Percentiles rank a stretch among this genome's conserved stretches.
Conservation (phyloP, 108 stramenopile species). For the Nitzschia sp. region DNA sequence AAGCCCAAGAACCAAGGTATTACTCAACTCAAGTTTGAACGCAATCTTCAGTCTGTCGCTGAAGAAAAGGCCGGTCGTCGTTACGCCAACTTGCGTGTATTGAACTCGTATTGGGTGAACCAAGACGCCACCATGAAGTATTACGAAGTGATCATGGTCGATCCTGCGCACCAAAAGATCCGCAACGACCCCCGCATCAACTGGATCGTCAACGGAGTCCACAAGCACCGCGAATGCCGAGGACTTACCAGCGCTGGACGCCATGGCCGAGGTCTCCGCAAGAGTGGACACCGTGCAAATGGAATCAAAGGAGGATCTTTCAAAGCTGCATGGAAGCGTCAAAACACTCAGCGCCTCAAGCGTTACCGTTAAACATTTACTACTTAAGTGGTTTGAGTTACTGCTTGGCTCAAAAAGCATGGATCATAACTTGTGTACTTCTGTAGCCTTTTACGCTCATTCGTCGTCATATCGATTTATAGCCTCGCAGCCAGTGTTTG, state of each 20-base stretch:
- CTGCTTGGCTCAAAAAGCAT: constrained; percentile 27
- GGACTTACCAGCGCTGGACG: constrained; percentile 99
- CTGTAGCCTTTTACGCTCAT: too few species aligned
- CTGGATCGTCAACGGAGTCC: constrained; percentile 99
- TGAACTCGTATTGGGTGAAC: constrained; percentile 99
- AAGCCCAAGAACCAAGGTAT: constrained; percentile 99
- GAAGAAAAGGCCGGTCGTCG: constrained; percentile 99
- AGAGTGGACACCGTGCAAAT: constrained; percentile 99
- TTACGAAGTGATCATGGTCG: constrained; percentile 99
- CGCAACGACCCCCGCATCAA: constrained; percentile 99
- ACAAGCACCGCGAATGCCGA: constrained; percentile 99
- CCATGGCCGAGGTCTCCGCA: constrained; percentile 97
- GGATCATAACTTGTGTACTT: too few species aligned
- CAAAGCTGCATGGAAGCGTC: constrained; percentile 95
- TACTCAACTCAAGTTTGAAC: constrained; percentile 98
- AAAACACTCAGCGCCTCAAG: constrained; percentile 96
- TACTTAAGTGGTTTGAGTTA: constrained; percentile 26
- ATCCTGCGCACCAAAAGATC: constrained; percentile 95
- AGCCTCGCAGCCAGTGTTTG: too few species aligned
- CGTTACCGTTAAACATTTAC: constrained; percentile 90
- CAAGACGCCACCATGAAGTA: constrained; percentile 99
- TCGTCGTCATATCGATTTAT: too few species aligned
- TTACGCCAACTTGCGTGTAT: constrained; percentile 95
- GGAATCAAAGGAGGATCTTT: constrained; percentile 94
- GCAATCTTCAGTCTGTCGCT: constrained; percentile 96